Conservation (phyloP, 225 moss, liverwort and hornwort species). For the Thuidium tamariscinum region DNA sequence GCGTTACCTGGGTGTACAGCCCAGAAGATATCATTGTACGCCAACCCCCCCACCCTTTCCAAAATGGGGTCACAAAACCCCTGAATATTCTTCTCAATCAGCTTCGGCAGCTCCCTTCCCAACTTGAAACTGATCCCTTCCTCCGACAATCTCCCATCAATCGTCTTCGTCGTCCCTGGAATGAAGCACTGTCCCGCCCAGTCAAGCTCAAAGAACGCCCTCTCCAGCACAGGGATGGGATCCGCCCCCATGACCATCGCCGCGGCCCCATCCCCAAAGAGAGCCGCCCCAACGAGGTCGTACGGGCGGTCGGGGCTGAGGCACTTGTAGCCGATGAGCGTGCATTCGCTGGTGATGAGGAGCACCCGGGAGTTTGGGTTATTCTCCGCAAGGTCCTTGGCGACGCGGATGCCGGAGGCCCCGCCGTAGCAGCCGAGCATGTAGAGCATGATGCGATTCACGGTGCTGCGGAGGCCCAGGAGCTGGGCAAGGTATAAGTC, state of each 20-base stretch:
- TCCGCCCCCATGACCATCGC: slow-evolving; percentile 79
- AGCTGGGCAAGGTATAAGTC: slow-evolving; percentile 59
- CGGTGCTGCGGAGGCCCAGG: slow-evolving; percentile 58
- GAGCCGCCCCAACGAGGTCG: slow-evolving; percentile 92
- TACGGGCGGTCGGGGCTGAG: slow-evolving; percentile 74
- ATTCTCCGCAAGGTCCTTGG: slow-evolving; percentile 89
- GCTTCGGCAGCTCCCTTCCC: slow-evolving; percentile 71
- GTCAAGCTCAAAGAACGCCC: slow-evolving; percentile 64
- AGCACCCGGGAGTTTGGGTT: slow-evolving; percentile 68
- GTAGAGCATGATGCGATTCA: slow-evolving; percentile 82
- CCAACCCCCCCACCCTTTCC: slow-evolving; percentile 1
- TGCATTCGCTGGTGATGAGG: slow-evolving; percentile 77
- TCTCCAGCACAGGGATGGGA: slow-evolving; percentile 55
- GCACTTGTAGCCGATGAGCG: slow-evolving; percentile 67
- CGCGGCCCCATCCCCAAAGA: slow-evolving; percentile 96
- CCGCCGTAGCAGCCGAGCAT: slow-evolving; percentile 97
- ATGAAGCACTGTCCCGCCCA: slow-evolving; percentile 76
- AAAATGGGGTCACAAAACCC: slow-evolving; percentile 44
- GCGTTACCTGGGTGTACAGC: slow-evolving; percentile 68
- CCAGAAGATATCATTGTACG: slow-evolving; percentile 89
- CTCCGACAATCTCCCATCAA: slow-evolving; percentile 72
- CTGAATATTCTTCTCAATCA: slow-evolving; percentile 56
- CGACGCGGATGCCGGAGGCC: slow-evolving; percentile 69
- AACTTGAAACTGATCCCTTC: slow-evolving; percentile 77
- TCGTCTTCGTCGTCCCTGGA: slow-evolving; percentile 40